Conservation (phyloP, 2,329 filamentous ascomycete genomes). For the Hypoxylon sp. region DNA sequence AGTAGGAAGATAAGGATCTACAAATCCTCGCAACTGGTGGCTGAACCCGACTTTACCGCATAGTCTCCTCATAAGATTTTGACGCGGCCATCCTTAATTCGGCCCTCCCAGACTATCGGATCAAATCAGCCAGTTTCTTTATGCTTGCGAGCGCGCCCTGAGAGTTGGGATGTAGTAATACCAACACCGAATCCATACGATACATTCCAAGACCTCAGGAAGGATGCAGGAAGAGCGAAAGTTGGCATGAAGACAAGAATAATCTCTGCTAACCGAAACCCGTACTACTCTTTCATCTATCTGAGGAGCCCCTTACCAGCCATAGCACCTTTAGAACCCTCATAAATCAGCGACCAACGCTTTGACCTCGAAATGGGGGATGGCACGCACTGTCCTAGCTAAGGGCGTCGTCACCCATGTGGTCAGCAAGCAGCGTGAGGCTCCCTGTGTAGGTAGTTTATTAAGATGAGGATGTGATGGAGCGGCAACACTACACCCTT, state of each 20-base stretch:
- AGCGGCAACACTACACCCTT: background rate
- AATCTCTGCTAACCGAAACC: slow-evolving; percentile 5
- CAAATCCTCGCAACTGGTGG: slow-evolving; percentile 1
- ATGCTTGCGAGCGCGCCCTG: background rate
- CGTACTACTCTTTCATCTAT: slow-evolving; percentile 13
- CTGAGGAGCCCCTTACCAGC: background rate
- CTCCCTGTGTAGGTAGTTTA: background rate
- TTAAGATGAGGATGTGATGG: slow-evolving; percentile 4
- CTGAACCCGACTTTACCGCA: background rate
- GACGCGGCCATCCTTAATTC: background rate
- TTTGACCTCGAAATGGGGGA: slow-evolving; percentile 1
- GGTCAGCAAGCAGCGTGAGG: background rate
- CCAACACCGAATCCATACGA: background rate
- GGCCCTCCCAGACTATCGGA: slow-evolving; percentile 11
- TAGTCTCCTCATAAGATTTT: slow-evolving; percentile 6
- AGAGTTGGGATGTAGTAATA: background rate
- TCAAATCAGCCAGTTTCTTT: background rate
- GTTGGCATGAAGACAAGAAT: background rate
- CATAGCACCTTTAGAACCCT: background rate
- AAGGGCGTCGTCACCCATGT: background rate
- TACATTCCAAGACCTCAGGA: background rate
- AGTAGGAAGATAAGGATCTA: slow-evolving; percentile 4
- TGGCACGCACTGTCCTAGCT: background rate
- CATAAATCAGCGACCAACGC: background rate
- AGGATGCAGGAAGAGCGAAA: background rate